These are phyloP conservation scores for Corylus heterophylla DNA, from an alignment of 306 rosid genomes.

Conservation along the genomic window DNA sequence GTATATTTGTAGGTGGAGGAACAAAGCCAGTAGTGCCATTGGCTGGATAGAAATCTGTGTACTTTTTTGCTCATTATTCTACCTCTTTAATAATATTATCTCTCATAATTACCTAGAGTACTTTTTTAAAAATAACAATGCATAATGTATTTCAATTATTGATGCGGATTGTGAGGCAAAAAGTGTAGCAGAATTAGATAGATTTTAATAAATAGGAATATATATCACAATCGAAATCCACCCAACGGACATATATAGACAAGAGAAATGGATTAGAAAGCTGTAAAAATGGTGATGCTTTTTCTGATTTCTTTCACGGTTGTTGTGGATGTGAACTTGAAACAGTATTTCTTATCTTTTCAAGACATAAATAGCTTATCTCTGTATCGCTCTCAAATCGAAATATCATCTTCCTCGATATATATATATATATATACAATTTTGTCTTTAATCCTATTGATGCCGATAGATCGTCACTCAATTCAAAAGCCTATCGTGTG, in stretches of 20 bases:
- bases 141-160: not conserved
- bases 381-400: not conserved
- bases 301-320: not conserved
- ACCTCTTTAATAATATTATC: no score
- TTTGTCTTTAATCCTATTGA: no score
- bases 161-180: not conserved
- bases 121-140: no score
- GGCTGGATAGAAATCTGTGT: not conserved
- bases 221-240: conserved; percentile 24
- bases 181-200: not conserved
- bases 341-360: not conserved
- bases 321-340: conserved; percentile 5
- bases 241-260: conserved; percentile 14
- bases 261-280: conserved; percentile 8
- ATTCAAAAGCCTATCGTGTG: no score
- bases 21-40: not conserved
- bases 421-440: no score
- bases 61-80: not conserved
- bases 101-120: no score
- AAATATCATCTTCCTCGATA: not conserved
- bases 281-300: not conserved
- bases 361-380: not conserved
- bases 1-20: not conserved
- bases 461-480: no score
- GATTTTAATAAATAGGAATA: not conserved